Evolutionary conservation across 2,329 filamentous ascomycete species (phyloP), one percentile per base, ranked within the genome.

Genomic region (Aspergillus ibericus): DNA sequence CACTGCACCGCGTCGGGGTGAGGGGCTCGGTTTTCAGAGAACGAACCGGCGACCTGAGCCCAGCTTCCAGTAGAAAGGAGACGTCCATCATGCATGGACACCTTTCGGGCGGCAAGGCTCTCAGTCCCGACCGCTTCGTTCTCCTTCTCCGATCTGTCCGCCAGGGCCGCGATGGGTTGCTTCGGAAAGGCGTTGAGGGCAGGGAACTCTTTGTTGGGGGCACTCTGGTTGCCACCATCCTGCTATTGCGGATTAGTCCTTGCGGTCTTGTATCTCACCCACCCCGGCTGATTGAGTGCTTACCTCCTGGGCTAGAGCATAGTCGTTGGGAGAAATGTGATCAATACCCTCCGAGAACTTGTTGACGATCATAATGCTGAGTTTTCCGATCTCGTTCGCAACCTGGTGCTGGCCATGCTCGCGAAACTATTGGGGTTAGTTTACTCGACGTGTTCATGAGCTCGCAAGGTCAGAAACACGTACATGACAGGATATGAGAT

Each of bases 351-450:
- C 66, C 13, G 68, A 70, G 61, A 75, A 75, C 47, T 66, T 68
- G 34, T 67, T 64, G 15, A 73, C 64, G 32, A 76, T 72, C 55
- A 67, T 64, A 48, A 73, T 63, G 57, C 69, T 69, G 53, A 71
- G 62, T 42, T 71, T 72, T 44, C 71, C 72, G 48, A 77, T 69
- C 29, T 69, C 66, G 60, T 77, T 76, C 29, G 74, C 72, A 49
- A 69, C 63, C 16, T 69, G 61, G 47, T 68, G 63, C 62, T 69
- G 67, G 25, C 67, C 64, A 56, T 71, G 63, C 46, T 61, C 59
- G 36, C 70, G 70, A 53, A 76, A 66, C 74, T 76, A 50, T 40
- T 9, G 5, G 16, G 3, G 25, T 53, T 40, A 53, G 51, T 50
- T 3, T n/a, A n/a, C 40, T 10, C 16, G 32, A 13, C 8, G 12